Evolutionary conservation across 169 alveolate genomes (phyloP), one percentile per base, ranked within the genome.

Genomic region (Plasmodium ovale): DNA sequence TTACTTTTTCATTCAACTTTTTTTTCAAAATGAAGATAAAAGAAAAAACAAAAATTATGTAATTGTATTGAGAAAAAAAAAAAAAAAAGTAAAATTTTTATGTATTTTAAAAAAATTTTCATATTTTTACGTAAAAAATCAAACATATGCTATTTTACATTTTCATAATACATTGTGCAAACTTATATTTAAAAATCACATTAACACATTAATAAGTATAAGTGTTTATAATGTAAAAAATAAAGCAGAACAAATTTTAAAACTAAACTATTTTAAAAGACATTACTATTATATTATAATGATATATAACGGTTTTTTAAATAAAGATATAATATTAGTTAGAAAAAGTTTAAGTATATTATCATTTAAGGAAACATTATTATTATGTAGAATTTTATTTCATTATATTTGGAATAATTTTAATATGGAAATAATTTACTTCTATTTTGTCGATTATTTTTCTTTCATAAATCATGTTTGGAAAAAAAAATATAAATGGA

Each of bases 381-480:
- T 73, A 23, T 67, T 51, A 9, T 73, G 88, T 64, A 47, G 88
- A 59, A 59, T 73, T 16, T 27, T 73, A 39, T 73, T 73, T 60
- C 88, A 73, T 64, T 73, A 73, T 56, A 47, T 73, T 58, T 58
- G 60, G 62, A 73, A 64, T 60, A 73, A 73, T 65, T 73, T 73
- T 51, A 73, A 73, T 33, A 58, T 73, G 49, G 39, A 73, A 39
- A 44, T 73, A 59, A 73, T 73, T 59, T 73, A 39, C 59, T 73
- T 59, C 33, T 73, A 73, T 64, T 73, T 73, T 31, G 39, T 73
- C 59, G 65, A 73, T 73, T 73, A 73, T 53, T 73, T 73, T 59
- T 39, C 74, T 7, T 73, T 73, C 47, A 21, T 73, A n/a, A 73
- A 58, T 58, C 88, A 73, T 73, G 64, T 73, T 6, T 73, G 72